Evolutionary conservation across 352 stramenopile genomes (phyloP), one percentile per base, ranked within the genome.

Genomic region (Phytophthora citrophthora): DNA sequence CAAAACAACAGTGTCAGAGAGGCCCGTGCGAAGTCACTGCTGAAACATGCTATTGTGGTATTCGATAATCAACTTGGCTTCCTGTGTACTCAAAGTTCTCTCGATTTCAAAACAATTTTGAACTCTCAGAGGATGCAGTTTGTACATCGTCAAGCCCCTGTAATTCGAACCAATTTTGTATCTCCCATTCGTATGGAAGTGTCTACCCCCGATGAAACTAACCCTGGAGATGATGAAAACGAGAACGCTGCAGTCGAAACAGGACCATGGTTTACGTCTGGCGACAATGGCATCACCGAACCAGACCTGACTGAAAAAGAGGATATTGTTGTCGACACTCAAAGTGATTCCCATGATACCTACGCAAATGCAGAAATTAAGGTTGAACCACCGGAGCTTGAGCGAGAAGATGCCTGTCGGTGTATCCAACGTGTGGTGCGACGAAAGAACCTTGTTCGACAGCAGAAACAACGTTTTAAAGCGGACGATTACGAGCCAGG

Each of bases 41-140:
- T 89, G 5, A 82, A 82, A n/a, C 76, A 88, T 32, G 64, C 84
- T 34, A 82, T 68, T 5, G 47, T 74, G n/a, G 78, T 89, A 2
- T 70, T 77, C 3, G 80, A 91, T 52, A 91, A 91, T 51, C 80
- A 91, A 46, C 36, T 83, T 2, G 80, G 80, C 0, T 67, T 71
- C 29, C 36, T 89, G 13, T 72, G 69, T 18, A 61, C 71, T 7
- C 82, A 91, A 29, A 89, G 76, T 36, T 86, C 70, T 6, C 53
- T 87, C 9, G 76, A 89, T 50, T 85, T 91, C 13, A 80, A 81
- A 13, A 74, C 74, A 15, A 59, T 89, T 31, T 31, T 89, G 4
- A 70, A 79, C 13, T 82, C 54, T 4, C 31, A 65, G 0, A 61
- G 62, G 5, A 51, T 80, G 40, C 51, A 58, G 10, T 86, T 85